Evolutionary conservation across 192 early-diverging fungal species (phyloP).

Genomic region (Haplosporangium gracile): DNA sequence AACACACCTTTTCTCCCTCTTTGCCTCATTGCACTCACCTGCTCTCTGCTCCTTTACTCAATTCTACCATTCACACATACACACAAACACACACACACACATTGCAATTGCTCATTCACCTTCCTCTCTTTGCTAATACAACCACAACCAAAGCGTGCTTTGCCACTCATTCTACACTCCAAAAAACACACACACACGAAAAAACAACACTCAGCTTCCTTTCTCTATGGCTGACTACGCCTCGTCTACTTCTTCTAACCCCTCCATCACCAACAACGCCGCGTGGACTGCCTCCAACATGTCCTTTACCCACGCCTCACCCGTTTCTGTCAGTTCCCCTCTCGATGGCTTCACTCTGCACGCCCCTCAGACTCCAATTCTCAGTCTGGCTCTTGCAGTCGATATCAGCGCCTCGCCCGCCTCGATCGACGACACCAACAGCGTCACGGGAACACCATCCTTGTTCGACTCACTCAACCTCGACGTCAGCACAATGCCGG

Average conservation of each 20-base stretch:
- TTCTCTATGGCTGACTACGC: background rate
- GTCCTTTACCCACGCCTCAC: background rate
- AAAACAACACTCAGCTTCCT: background rate
- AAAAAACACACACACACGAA: background rate
- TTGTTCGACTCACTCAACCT: background rate
- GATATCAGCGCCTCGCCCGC: background rate
- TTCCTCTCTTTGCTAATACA: background rate
- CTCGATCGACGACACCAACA: constrained; percentile 18
- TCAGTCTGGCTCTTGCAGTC: constrained; percentile 14
- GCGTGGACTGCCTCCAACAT: background rate
- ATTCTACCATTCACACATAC: background rate
- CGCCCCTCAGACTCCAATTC: constrained; percentile 15
- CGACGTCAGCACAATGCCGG: background rate
- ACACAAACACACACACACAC: background rate
- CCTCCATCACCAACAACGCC: background rate
- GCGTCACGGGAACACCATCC: background rate
- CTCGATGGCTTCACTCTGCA: background rate
- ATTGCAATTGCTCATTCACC: background rate
- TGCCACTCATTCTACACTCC: background rate
- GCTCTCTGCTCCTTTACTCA: background rate
- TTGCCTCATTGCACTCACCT: background rate
- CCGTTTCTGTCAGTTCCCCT: background rate
- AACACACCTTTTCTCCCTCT: background rate
- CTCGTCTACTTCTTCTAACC: background rate
- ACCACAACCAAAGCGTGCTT: background rate